Percentiles rank a stretch among this genome's conserved stretches.
Evolutionary conservation across 2,329 filamentous ascomycete species (phyloP).

Genomic region (Rhexocercosporidium sp.): DNA sequence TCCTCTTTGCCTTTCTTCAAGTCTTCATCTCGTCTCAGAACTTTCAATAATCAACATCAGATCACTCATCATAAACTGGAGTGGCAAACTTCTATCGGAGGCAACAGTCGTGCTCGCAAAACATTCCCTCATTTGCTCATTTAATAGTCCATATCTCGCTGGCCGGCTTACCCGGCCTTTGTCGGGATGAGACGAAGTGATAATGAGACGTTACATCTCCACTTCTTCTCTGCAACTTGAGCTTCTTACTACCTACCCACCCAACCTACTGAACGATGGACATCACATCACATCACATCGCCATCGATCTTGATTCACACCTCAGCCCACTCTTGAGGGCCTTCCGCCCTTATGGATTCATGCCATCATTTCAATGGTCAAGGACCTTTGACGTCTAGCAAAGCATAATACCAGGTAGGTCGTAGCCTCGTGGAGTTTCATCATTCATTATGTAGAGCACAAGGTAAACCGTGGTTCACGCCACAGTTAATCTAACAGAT

Average conservation of each 20-base stretch:
- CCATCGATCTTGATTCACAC: conserved; percentile 12
- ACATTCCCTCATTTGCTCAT: not conserved
- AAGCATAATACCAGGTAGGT: conserved; percentile 28
- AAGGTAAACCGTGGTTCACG: conserved; percentile 25
- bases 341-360: conserved; percentile 19
- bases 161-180: conserved; percentile 26
- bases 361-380: conserved; percentile 21
- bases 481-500: conserved; percentile 12
- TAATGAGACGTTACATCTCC: conserved; percentile 38
- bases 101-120: not conserved
- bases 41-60: not conserved
- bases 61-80: not conserved
- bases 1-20: not conserved
- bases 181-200: conserved; percentile 6
- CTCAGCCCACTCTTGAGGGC: conserved; percentile 25
- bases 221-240: conserved; percentile 8
- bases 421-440: conserved; percentile 16
- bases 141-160: not conserved
- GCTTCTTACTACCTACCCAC: not conserved
- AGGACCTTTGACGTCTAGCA: conserved; percentile 6
- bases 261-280: not conserved
- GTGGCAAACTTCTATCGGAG: not conserved
- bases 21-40: not conserved
- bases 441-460: conserved; percentile 36
- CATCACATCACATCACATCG: conserved; percentile 4